Base-by-base conservation (phyloP, 805 yeast genomes). In the Yamadazyma endophytica region DNA sequence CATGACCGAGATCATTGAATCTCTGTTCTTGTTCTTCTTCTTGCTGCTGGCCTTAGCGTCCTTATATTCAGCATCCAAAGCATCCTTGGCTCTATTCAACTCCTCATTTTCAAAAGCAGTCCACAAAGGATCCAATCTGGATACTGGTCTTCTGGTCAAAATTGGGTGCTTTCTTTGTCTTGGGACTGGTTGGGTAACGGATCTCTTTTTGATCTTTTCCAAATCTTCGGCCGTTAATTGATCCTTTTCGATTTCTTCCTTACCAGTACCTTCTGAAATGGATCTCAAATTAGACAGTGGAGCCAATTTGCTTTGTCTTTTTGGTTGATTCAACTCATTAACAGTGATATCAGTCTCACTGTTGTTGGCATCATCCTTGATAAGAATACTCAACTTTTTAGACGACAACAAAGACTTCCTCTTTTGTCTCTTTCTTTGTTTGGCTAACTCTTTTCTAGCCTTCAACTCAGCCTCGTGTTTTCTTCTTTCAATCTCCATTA, bases 61-160 rank as follows among this genome's bases (percentile, higher is more conserved):
- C 6, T 37, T 40, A 26, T 42, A 49, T 37, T 61, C 67, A 9
- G 58, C 61, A 31, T 53, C 63, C 46, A 52, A 58, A 35, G 55
- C 73, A 49, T 56, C 71, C 46, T 60, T 61, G 35, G 59, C 77
- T 43, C 52, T 54, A 36, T 53, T 70, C 46, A 56, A 55, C 53
- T 65, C 66, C 36, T 58, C 68, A 54, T 61, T 67, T 39, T 73
- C 75, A 45, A 70, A 72, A 3, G 70, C 73, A 20, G 57, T 56
- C 66, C 71, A 72, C 38, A 77, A 61, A 17, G 81, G 81, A 49
- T 75, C 81, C 31, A 75, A 58, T 38, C 70, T 64, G 1, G 79
- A 73, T 11, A 72, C 69, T 5, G 81, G 81, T 37, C 76, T 63
- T 36, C 79, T 67, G 3, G 77, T 70, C 23, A 73, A 63, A 24